Base-by-base conservation (phyloP, 2,329 filamentous ascomycete genomes). In the Fusarium nelsonii region DNA sequence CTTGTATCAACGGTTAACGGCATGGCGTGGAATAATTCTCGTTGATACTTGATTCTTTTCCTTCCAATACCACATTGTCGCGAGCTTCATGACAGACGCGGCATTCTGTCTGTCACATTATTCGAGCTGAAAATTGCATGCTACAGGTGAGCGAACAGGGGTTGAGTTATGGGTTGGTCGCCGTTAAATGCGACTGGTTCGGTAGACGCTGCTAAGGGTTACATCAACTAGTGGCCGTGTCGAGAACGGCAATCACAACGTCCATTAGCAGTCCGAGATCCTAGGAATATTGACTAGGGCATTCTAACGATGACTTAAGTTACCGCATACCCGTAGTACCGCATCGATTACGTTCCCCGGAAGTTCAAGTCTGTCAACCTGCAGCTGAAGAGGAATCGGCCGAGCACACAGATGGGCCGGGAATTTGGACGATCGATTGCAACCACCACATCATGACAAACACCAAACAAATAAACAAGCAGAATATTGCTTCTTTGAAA, bases 131-230 rank as follows among this genome's bases (percentile, higher is more conserved):
- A 30, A 41, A 16, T 20, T 51, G 34, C n/a, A 46, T 34, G n/a
- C 28, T 65, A 44, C 49, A 40, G 46, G 45, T 30, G 55, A 46
- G 33, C 16, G 28, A 39, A 32, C 36, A 45, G 43, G 36, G 36
- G 23, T 28, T 15, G 34, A 5, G 41, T 28, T 55, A 37, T 69
- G 57, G 54, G 43, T 56, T 50, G 43, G 28, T 23, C 34, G 30
- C 41, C 45, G 36, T 50, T 33, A 44, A 54, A 69, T 69, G 67
- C 67, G 67, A 69, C 67, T 69, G 67, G 67, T 34, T 54, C 63
- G 36, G 49, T 63, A 70, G 58, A 68, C 58, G 49, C 58, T 68
- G 34, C 50, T 53, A 28, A 46, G 49, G 66, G 67, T 70, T 68
- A 66, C 67, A 68, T 70, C 53, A 20, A 55, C 33, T 46, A 62